Percentiles rank a stretch among this genome's conserved stretches.
Conservation (phyloP, 2,329 filamentous ascomycete species). For the Amauroascus niger region DNA sequence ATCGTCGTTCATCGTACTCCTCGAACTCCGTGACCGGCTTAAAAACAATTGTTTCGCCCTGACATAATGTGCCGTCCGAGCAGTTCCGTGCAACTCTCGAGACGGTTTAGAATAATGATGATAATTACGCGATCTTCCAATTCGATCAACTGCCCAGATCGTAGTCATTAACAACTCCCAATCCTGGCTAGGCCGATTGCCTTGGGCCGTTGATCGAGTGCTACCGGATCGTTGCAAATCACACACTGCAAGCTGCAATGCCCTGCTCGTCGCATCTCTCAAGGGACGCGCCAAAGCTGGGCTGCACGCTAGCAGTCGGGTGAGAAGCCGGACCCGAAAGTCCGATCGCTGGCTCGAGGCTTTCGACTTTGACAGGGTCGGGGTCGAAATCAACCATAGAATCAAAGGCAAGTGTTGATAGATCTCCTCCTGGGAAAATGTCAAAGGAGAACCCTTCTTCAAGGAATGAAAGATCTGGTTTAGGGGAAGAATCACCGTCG, state of each 20-base stretch:
- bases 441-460: constrained; percentile 67
- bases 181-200: constrained; percentile 25
- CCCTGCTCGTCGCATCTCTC: constrained; percentile 45
- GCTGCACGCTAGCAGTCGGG: constrained; percentile 44
- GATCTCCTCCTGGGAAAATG: constrained; percentile 46
- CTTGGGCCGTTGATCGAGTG: constrained; percentile 28
- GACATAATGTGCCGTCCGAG: constrained; percentile 8
- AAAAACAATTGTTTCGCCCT: constrained; percentile 8
- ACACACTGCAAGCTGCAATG: constrained; percentile 44
- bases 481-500: constrained; percentile 57
- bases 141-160: constrained; percentile 38
- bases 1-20: constrained; percentile 30
- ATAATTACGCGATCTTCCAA: constrained; percentile 30
- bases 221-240: constrained; percentile 31
- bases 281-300: constrained; percentile 46
- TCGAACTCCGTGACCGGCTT: constrained; percentile 29
- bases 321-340: constrained; percentile 43
- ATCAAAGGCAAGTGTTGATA: constrained; percentile 45
- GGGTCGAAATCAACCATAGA: constrained; percentile 47
- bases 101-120: constrained; percentile 26
- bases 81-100: constrained; percentile 21
- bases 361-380: constrained; percentile 39
- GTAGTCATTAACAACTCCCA: constrained; percentile 41
- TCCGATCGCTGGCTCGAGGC: constrained; percentile 38
- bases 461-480: constrained; percentile 65